A percentile compares a stretch with the other conserved stretches of the same genome.
Conservation (phyloP, 495 filamentous ascomycete species). For the Corynascus novoguineensis region DNA sequence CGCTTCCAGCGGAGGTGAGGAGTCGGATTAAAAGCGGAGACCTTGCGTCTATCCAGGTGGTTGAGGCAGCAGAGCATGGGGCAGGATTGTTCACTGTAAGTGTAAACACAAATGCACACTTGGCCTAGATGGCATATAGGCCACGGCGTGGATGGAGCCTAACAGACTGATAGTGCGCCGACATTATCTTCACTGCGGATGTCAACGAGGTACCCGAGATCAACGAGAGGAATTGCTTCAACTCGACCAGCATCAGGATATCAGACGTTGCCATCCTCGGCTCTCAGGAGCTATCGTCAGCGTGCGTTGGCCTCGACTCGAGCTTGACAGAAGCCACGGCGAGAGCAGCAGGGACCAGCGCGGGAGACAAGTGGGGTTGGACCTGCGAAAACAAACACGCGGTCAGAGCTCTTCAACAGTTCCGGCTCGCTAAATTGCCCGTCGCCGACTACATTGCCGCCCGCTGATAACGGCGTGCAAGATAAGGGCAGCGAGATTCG, state of each 20-base stretch:
- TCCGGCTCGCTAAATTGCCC: not conserved
- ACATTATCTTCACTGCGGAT: not conserved
- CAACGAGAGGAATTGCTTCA: not conserved
- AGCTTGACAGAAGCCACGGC: constrained; percentile 69
- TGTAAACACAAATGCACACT: not conserved
- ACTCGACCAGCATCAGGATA: not conserved
- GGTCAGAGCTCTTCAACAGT: not conserved
- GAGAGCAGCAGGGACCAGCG: constrained; percentile 47
- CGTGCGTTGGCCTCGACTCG: not conserved
- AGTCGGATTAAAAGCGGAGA: constrained; percentile 54
- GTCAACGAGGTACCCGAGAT: not conserved
- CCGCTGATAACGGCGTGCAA: not conserved
- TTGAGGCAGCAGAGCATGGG: not conserved
- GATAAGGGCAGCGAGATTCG: not conserved
- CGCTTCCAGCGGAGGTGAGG: constrained; percentile 63
- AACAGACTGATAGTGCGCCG: not conserved
- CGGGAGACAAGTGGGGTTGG: not conserved
- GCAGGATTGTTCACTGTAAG: not conserved
- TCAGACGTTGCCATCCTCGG: not conserved
- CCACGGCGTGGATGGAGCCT: no score
- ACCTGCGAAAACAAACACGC: not conserved
- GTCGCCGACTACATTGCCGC: not conserved
- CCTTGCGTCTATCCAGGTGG: constrained; percentile 46
- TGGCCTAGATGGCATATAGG: not conserved
- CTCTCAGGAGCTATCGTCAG: constrained; percentile 36